These are phyloP conservation scores for Trypanosoma lewisi DNA, from an alignment of 208 protist genomes.

Conservation along the genomic window DNA sequence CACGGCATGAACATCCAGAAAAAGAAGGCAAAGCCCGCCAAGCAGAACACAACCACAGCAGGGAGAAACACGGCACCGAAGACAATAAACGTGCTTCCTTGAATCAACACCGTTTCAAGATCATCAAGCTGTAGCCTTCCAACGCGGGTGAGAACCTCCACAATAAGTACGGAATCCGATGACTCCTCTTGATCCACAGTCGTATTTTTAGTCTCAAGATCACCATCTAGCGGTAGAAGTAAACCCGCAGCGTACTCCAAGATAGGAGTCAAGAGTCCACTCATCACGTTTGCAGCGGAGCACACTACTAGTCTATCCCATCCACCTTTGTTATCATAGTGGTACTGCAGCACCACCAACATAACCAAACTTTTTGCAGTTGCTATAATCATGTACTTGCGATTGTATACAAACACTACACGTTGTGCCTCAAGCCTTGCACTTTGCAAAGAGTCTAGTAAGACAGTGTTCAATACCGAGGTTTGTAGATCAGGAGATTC, in stretches of 20 bases:
- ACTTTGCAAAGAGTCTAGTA: conserved; percentile 35
- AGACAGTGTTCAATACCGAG: conserved; percentile 37
- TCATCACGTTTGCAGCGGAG: conserved; percentile 53
- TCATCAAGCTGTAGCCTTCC: conserved; percentile 45
- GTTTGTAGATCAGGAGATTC: conserved; percentile 13
- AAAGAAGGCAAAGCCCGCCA: conserved; percentile 30
- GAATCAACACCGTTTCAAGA: conserved; percentile 55
- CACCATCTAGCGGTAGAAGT: conserved; percentile 32
- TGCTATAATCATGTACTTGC: conserved; percentile 52
- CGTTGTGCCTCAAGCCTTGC: conserved; percentile 46
- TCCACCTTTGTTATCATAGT: conserved; percentile 45
- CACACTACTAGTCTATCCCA: conserved; percentile 60
- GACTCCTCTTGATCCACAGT: conserved; percentile 43
- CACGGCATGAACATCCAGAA: conserved; percentile 37
- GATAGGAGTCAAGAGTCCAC: conserved; percentile 46
- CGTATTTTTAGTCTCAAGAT: conserved; percentile 18
- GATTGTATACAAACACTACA: conserved; percentile 46
- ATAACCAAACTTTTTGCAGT: conserved; percentile 50
- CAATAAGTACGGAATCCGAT: conserved; percentile 49
- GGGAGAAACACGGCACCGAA: conserved; percentile 53
- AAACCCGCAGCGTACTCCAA: conserved; percentile 44
- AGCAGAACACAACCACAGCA: conserved; percentile 38
- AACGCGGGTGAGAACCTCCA: conserved; percentile 53
- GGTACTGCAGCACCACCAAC: conserved; percentile 63
- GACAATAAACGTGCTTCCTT: conserved; percentile 54